phyloP scores from a whole-genome alignment of 1,139 yeast genomes.

The Blastobotrys apis region DNA sequence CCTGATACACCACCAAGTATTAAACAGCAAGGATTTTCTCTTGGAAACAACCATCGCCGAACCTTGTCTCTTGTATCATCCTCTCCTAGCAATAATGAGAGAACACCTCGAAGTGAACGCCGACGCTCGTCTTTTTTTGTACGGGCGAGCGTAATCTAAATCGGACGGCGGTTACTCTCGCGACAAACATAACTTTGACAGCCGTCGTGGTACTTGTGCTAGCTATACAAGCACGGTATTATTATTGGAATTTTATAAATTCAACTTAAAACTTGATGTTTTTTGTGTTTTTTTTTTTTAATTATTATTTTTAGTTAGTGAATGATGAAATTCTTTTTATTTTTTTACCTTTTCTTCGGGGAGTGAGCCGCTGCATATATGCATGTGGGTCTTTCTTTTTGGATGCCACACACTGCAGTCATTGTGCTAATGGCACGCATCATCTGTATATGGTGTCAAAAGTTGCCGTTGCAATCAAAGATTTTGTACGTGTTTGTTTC shows the following conservation, averaged over 20 bases:
- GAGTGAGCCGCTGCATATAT: neutral
- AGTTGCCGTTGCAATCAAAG: no score
- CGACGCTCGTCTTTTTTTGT: constrained; percentile 22
- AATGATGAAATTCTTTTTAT: no score
- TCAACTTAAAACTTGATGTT: neutral
- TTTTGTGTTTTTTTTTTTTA: neutral
- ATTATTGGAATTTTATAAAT: no score
- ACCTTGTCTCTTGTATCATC: constrained; percentile 10
- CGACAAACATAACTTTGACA: constrained; percentile 10
- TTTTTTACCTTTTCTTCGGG: no score
- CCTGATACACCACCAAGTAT: constrained; percentile 16
- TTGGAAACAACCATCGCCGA: constrained; percentile 5
- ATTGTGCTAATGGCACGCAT: no score
- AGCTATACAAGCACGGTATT: constrained; percentile 2
- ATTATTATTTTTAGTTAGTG: neutral
- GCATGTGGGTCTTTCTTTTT: no score
- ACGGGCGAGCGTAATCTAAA: constrained; percentile 23
- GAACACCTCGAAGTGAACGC: constrained; percentile 13
- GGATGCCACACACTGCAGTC: no score
- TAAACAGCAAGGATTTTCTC: constrained; percentile 1
- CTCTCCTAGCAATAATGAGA: constrained; percentile 1
- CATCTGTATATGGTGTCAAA: no score
- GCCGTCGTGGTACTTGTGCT: constrained; percentile 17
- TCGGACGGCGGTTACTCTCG: constrained; percentile 24
- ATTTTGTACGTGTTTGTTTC: no score